Evolutionary conservation across 2,329 filamentous ascomycete species (phyloP).

Genomic region (Aspergillus sp.): DNA sequence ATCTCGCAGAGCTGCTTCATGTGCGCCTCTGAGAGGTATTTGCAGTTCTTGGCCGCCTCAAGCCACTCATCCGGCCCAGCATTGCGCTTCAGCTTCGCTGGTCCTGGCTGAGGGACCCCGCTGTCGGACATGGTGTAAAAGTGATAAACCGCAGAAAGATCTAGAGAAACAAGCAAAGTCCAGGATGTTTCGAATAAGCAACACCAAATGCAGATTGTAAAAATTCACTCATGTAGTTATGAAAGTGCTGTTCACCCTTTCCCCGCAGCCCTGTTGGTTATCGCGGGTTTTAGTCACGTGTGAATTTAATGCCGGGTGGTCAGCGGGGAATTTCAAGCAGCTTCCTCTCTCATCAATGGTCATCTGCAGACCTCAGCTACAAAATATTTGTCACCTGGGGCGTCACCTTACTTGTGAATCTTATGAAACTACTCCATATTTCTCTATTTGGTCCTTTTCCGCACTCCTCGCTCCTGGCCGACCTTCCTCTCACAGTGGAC

Average conservation of each 20-base stretch:
- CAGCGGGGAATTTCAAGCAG: constrained; percentile 8
- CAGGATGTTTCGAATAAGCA: background rate
- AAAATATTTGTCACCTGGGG: background rate
- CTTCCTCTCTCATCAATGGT: background rate
- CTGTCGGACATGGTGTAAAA: constrained; percentile 42
- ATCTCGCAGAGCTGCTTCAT: constrained; percentile 99
- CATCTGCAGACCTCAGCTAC: constrained; percentile 2
- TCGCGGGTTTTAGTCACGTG: constrained; percentile 10
- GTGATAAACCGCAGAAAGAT: background rate
- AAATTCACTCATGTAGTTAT: background rate
- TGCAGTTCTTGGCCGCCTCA: constrained; percentile 93
- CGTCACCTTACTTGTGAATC: background rate
- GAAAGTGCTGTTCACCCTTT: constrained; percentile 3
- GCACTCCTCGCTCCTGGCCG: background rate
- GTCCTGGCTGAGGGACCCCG: constrained; percentile 82
- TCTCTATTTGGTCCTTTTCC: background rate
- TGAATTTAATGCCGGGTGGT: constrained; percentile 2
- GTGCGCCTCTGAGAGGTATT: constrained; percentile 89
- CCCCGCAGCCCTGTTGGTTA: constrained; percentile 11
- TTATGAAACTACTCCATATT: background rate
- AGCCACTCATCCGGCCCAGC: constrained; percentile 95
- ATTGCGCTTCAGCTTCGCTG: constrained; percentile 78
- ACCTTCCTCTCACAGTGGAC: background rate
- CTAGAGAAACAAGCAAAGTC: background rate
- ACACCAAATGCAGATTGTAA: background rate